Evolutionary conservation across 441 rosid species (phyloP), one percentile per base, ranked within the genome.

Genomic region (Biscutella laevigata): DNA sequence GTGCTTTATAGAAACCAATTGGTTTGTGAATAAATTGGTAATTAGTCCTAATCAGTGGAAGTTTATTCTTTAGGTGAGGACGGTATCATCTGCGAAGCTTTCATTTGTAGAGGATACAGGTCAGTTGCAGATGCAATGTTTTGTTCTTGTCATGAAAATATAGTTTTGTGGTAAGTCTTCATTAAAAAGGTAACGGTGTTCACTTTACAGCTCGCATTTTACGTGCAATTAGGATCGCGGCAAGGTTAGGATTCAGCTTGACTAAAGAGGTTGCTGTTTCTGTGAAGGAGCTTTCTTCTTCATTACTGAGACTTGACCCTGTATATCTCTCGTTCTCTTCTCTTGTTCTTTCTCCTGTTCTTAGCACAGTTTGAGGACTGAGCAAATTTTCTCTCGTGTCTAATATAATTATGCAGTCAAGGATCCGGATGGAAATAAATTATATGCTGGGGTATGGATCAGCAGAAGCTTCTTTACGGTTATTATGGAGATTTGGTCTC

Each of bases 161-260:
- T 41, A 10, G 9, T 34, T 57, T 26, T 11, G 48, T 53, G 35
- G 26, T 26, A 56, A 22, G 29, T 27, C 53, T 34, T 36, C 0
- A 40, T n/a, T n/a, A 64, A 62, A 38, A 27, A 17, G 50, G 58
- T 38, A 42, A 37, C 14, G 14, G 56, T 66, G 56, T 59, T 59
- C 65, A 42, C 59, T 37, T 30, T 53, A 43, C 75, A 70, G 76
- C 78, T 64, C 73, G 72, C 62, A 76, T 73, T 50, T 52, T 76
- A 63, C 72, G 81, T 52, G 80, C 71, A 42, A 61, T 76, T 70
- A 70, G 80, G 71, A 61, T 70, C 21, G 77, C 77, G 7, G 77
- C 77, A 3, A 75, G 75, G 27, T 61, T 70, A 62, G 75, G 73
- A 44, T 76, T 76, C 50, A 62, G 58, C 59, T 64, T 76, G 30